Conservation (phyloP, 768 basidiomycete species). For the Serendipita sp. region DNA sequence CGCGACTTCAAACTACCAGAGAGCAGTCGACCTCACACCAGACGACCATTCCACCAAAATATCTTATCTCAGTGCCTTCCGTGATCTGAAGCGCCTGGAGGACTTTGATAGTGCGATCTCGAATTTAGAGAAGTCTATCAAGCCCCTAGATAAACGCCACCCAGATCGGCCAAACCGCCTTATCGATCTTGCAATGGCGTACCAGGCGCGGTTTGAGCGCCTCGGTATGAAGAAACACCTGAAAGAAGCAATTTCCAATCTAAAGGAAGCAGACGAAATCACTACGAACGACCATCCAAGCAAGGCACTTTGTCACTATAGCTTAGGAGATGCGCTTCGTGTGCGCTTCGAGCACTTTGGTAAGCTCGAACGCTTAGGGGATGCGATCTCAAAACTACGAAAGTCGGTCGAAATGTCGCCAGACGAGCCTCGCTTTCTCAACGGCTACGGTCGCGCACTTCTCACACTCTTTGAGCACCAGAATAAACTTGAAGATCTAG, state of each 20-base stretch:
- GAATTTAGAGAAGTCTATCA: neutral
- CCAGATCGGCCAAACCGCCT: neutral
- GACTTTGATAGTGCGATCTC: neutral
- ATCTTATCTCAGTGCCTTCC: neutral
- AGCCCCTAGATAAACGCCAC: neutral
- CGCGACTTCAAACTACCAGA: no score
- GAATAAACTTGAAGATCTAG: neutral
- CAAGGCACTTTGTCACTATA: neutral
- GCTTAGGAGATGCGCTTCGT: neutral
- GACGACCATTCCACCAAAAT: neutral
- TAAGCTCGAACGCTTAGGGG: neutral
- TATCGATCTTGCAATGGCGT: neutral
- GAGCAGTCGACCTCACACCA: no score
- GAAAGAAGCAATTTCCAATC: slow-evolving; percentile 12
- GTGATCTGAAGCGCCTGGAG: neutral
- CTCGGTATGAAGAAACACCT: slow-evolving; percentile 16
- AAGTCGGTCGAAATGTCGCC: no score
- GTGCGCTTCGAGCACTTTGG: neutral
- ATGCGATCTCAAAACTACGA: neutral
- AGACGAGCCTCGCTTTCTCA: no score
- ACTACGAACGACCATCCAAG: slow-evolving; percentile 8
- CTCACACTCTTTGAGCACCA: neutral
- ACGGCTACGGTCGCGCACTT: no score
- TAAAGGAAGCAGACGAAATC: slow-evolving; percentile 10
- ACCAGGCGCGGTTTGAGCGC: slow-evolving; percentile 13